phyloP scores from a whole-genome alignment of 2,329 filamentous ascomycete species.

The Setomelanomma holmii region DNA sequence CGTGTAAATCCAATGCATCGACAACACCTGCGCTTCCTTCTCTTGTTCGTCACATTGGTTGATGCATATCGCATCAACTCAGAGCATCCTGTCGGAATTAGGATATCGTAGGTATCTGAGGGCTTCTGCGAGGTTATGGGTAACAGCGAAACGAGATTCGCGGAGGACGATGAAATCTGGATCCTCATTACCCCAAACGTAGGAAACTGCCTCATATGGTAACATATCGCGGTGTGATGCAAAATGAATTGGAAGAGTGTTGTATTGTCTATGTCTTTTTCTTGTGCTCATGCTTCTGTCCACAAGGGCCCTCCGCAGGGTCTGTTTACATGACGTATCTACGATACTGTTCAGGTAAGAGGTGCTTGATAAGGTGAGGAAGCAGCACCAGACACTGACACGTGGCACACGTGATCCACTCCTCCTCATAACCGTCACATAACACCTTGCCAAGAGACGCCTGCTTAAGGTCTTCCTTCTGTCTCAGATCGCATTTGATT shows the following conservation, averaged over 20 bases:
- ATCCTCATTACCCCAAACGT: slow-evolving; percentile 1
- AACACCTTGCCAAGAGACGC: background rate
- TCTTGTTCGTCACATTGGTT: background rate
- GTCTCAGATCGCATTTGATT: slow-evolving; percentile 1
- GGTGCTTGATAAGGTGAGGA: too few species aligned
- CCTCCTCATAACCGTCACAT: too few species aligned
- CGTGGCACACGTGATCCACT: too few species aligned
- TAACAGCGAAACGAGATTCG: background rate
- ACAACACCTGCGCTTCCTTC: background rate
- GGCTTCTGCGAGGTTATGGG: background rate
- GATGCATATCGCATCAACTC: background rate
- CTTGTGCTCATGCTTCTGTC: too few species aligned
- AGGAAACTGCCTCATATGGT: background rate
- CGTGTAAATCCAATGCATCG: background rate
- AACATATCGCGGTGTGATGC: too few species aligned
- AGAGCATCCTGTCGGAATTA: background rate
- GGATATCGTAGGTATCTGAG: background rate
- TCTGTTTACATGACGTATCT: too few species aligned
- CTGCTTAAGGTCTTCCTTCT: background rate
- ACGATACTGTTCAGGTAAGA: too few species aligned
- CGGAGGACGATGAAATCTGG: background rate
- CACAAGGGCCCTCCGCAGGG: too few species aligned
- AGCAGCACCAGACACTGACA: too few species aligned
- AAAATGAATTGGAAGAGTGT: too few species aligned
- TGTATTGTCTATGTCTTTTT: too few species aligned